Evolutionary conservation across 2,329 filamentous ascomycete species (phyloP).

Genomic region (Paecilomyces formosus): DNA sequence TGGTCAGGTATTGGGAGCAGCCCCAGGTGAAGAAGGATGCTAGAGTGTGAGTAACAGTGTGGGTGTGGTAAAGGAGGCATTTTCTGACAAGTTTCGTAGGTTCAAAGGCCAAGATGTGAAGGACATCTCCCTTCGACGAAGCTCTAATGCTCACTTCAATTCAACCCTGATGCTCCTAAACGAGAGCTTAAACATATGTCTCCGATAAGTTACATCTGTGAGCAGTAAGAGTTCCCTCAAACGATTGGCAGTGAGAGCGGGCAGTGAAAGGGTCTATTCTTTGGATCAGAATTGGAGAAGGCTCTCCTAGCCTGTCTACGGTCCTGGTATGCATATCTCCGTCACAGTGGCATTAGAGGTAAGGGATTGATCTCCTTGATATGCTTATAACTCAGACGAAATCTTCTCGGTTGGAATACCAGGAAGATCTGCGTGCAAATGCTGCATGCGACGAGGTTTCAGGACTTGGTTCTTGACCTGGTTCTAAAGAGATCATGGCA

Average conservation of each 20-base stretch:
- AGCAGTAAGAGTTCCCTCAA: not conserved
- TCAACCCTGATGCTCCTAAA: slow-evolving; percentile 40
- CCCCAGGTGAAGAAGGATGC: slow-evolving; percentile 21
- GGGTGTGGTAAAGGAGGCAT: slow-evolving; percentile 2
- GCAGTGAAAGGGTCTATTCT: not conserved
- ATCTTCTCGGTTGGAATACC: not conserved
- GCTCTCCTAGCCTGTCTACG: not conserved
- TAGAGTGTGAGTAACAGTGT: slow-evolving; percentile 21
- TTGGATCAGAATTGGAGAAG: not conserved
- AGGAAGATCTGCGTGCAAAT: not conserved
- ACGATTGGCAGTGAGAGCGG: not conserved
- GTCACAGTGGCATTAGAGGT: not conserved
- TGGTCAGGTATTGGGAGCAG: slow-evolving; percentile 37
- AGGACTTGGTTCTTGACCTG: not conserved
- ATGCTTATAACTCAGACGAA: not conserved
- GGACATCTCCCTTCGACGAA: slow-evolving; percentile 23
- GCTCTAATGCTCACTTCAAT: slow-evolving; percentile 34
- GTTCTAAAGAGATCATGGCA: not conserved
- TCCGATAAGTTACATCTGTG: not conserved
- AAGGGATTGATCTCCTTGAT: not conserved
- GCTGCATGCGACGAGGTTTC: not conserved
- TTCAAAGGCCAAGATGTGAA: slow-evolving; percentile 17
- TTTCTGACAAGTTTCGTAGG: slow-evolving; percentile 17
- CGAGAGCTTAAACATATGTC: slow-evolving; percentile 32
- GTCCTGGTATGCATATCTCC: not conserved